Evolutionary conservation across 108 stramenopile genomes (phyloP).

Genomic region (Licmophora abbreviata): DNA sequence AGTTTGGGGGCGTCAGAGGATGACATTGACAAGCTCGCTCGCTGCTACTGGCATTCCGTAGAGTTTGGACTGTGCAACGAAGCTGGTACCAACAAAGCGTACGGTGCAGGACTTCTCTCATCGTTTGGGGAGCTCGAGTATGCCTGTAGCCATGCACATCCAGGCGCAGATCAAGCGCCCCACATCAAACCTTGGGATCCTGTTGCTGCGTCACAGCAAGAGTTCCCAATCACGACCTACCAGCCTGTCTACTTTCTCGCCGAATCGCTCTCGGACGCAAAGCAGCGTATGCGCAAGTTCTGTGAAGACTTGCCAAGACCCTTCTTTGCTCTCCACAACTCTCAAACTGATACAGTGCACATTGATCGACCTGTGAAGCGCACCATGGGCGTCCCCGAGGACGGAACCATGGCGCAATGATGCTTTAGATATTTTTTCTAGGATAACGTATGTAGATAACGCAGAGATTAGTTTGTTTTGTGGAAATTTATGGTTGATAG

Average conservation of each 20-base stretch:
- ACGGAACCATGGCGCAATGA: neutral
- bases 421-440: neutral
- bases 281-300: conserved; percentile 77
- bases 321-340: conserved; percentile 86
- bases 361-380: conserved; percentile 81
- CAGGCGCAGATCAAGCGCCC: conserved; percentile 44
- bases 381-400: conserved; percentile 3
- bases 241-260: conserved; percentile 96
- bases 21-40: conserved; percentile 80
- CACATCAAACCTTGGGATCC: conserved; percentile 91
- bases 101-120: conserved; percentile 93
- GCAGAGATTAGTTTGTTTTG: no score
- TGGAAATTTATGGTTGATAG: no score
- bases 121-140: conserved; percentile 95
- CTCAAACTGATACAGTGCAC: conserved; percentile 69
- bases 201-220: conserved; percentile 70
- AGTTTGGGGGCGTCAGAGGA: conserved; percentile 91
- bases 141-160: conserved; percentile 58
- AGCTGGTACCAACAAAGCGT: conserved; percentile 81
- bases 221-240: conserved; percentile 95
- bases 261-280: conserved; percentile 81
- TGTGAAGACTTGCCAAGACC: conserved; percentile 82
- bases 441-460: no score
- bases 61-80: conserved; percentile 92
- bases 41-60: conserved; percentile 63